Conservation (phyloP, 352 stramenopile genomes). For the Pythium grandisporangium region DNA sequence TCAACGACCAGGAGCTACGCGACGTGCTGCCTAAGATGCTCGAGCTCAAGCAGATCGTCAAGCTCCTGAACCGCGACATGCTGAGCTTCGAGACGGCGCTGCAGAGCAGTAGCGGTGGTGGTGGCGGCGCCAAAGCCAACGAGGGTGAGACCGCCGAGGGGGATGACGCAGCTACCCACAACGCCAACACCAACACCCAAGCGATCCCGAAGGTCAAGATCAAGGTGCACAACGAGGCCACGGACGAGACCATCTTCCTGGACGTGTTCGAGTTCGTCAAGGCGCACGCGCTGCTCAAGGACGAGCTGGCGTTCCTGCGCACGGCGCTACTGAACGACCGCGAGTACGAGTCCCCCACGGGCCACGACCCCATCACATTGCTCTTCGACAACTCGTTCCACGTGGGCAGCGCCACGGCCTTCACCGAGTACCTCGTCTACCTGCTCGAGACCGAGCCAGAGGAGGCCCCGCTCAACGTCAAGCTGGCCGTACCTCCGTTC, state of each 20-base stretch:
- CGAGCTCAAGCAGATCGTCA: conserved; percentile 89
- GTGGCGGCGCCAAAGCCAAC: conserved; percentile 24
- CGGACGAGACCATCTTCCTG: conserved; percentile 87
- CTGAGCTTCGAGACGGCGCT: conserved; percentile 89
- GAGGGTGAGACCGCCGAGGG: conserved; percentile 3
- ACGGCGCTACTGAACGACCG: conserved; percentile 86
- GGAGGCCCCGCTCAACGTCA: conserved; percentile 84
- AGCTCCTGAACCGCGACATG: conserved; percentile 84
- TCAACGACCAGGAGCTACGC: conserved; percentile 89
- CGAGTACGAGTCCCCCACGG: conserved; percentile 76
- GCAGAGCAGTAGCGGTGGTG: conserved; percentile 50
- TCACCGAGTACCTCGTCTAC: conserved; percentile 90
- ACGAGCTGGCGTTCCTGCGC: conserved; percentile 86
- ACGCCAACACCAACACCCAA: background rate
- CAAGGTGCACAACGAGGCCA: conserved; percentile 84
- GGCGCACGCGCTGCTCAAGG: conserved; percentile 71
- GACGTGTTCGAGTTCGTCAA: conserved; percentile 92
- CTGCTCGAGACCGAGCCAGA: conserved; percentile 88
- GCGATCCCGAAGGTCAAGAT: conserved; percentile 85
- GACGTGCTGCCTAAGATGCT: conserved; percentile 90
- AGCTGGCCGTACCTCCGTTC: conserved; percentile 87
- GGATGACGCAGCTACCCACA: background rate
- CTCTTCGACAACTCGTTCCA: conserved; percentile 93
- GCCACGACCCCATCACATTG: conserved; percentile 87
- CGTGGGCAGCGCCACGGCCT: conserved; percentile 86